These are phyloP conservation scores for Aspergillus thermomutatus DNA, from an alignment of 2,329 filamentous ascomycete genomes.

Conservation along the genomic window DNA sequence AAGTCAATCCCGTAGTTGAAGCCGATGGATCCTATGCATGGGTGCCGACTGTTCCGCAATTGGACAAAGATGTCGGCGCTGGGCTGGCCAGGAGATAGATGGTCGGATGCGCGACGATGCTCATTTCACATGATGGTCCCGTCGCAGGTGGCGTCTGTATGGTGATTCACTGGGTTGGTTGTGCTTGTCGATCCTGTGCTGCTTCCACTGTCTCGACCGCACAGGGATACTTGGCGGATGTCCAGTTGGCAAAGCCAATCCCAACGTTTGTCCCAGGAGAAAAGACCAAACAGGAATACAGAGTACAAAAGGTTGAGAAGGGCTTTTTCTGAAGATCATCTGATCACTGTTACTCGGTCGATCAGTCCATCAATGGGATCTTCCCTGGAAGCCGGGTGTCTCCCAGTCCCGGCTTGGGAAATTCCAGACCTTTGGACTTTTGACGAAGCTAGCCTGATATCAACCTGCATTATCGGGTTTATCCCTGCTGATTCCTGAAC, in stretches of 20 bases:
- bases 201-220: too few relatives aligned
- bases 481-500: background rate
- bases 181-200: background rate
- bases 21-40: background rate
- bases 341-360: background rate
- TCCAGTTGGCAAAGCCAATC: too few relatives aligned
- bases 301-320: too few relatives aligned
- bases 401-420: background rate
- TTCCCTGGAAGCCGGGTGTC: background rate
- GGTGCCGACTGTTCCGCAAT: slow-evolving; percentile 2
- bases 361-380: background rate
- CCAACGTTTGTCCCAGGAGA: background rate
- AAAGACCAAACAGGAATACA: background rate
- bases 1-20: background rate
- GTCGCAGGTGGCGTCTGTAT: background rate
- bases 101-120: background rate
- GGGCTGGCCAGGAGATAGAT: background rate
- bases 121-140: background rate
- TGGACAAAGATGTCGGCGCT: background rate
- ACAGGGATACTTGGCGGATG: too few relatives aligned
- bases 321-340: background rate
- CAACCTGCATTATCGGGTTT: background rate
- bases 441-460: background rate
- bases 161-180: background rate
- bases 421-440: background rate